A percentile compares a stretch with the other conserved stretches of the same genome.
These are phyloP conservation scores for Flammula alnicola DNA, from an alignment of 1,284 basidiomycete genomes.

Conservation along the genomic window DNA sequence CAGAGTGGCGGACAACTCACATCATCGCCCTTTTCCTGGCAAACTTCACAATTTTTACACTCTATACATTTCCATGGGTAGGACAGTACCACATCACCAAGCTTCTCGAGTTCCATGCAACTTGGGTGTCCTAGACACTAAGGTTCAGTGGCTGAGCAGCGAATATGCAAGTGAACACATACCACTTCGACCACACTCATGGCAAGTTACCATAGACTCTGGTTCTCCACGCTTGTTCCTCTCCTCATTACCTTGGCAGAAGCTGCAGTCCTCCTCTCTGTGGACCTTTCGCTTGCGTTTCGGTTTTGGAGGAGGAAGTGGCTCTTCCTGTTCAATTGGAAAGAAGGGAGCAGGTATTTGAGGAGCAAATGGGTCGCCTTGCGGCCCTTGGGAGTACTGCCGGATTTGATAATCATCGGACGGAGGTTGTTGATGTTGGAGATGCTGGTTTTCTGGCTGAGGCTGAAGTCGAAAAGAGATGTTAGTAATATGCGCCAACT, in stretches of 20 bases:
- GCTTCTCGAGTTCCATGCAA: slow-evolving; percentile 67
- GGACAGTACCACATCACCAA: slow-evolving; percentile 57
- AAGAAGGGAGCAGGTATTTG: slow-evolving; percentile 57
- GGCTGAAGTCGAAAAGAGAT: slow-evolving; percentile 21
- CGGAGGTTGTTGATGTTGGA: slow-evolving; percentile 24
- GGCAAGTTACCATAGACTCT: slow-evolving; percentile 73
- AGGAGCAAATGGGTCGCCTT: slow-evolving; percentile 80
- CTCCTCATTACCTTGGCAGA: slow-evolving; percentile 66
- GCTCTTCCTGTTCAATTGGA: slow-evolving; percentile 43
- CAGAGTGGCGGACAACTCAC: slow-evolving; percentile 75
- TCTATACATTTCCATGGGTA: slow-evolving; percentile 92
- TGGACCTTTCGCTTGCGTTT: slow-evolving; percentile 60
- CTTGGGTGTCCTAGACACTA: slow-evolving; percentile 71
- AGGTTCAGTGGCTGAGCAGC: slow-evolving; percentile 14
- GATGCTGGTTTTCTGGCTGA: slow-evolving; percentile 25
- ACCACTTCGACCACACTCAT: slow-evolving; percentile 64
- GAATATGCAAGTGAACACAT: slow-evolving; percentile 21
- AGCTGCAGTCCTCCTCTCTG: slow-evolving; percentile 66
- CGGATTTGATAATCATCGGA: slow-evolving; percentile 39
- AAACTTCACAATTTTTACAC: slow-evolving; percentile 94
- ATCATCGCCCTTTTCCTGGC: slow-evolving; percentile 85
- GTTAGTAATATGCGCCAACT: too few relatives aligned
- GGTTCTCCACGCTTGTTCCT: slow-evolving; percentile 58
- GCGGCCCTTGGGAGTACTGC: slow-evolving; percentile 71
- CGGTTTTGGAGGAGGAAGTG: slow-evolving; percentile 45